phyloP scores from a whole-genome alignment of 2,329 filamentous ascomycete species.

The Bipolaris cookei region DNA sequence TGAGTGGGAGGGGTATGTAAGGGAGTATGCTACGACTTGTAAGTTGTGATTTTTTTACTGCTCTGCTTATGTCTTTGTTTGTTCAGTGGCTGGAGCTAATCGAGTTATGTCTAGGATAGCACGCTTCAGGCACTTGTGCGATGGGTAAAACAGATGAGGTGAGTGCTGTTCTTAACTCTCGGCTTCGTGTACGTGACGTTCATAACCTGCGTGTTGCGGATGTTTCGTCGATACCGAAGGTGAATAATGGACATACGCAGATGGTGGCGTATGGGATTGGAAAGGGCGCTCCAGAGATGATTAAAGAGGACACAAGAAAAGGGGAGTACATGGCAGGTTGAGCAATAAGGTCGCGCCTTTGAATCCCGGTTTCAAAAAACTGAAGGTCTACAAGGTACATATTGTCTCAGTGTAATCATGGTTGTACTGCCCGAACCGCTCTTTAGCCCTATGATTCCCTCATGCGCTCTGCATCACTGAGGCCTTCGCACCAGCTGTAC shows the following conservation, averaged over 20 bases:
- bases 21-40: conserved; percentile 67
- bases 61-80: neutral
- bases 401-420: too few relatives aligned
- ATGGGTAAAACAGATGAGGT: conserved; percentile 54
- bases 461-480: too few relatives aligned
- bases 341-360: neutral
- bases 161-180: conserved; percentile 48
- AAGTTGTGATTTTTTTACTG: conserved; percentile 25
- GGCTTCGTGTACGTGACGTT: conserved; percentile 39
- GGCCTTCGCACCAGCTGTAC: too few relatives aligned
- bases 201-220: conserved; percentile 38
- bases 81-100: neutral
- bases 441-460: too few relatives aligned
- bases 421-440: too few relatives aligned
- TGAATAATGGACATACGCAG: conserved; percentile 46
- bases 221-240: conserved; percentile 29
- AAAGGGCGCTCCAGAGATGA: conserved; percentile 42
- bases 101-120: conserved; percentile 44
- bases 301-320: conserved; percentile 31
- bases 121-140: conserved; percentile 64
- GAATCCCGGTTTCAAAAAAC: too few relatives aligned
- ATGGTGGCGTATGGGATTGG: conserved; percentile 47
- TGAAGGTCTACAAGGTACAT: too few relatives aligned
- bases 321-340: neutral
- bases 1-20: conserved; percentile 65